Evolutionary conservation across 2,329 filamentous ascomycete genomes (phyloP), one percentile per base, ranked within the genome.

Genomic region (Calonectria naviculata): DNA sequence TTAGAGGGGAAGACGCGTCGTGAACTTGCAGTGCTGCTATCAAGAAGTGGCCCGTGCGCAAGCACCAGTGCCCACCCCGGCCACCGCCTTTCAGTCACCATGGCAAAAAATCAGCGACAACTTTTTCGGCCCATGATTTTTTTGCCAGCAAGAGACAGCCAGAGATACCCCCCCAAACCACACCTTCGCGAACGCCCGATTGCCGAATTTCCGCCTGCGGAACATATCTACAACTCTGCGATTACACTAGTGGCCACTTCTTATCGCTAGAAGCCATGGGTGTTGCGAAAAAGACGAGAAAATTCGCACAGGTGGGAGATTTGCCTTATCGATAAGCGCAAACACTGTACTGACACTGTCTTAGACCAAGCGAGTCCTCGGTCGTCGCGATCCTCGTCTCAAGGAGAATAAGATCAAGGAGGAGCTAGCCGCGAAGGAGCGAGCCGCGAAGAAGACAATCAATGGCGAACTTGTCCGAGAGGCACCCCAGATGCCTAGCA

Each of bases 281-380:
- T 85, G 91, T 95, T 77, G 91, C 92, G 74, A 98, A 97, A 87
- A 94, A 92, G 83, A 97, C 94, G 65, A 92, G 95, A 86, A 98
- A 98, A 87, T 98, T 98, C 83, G 96, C 92, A 61, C 86, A 89
- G 81, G 90, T 90, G 80, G 71, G 85, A 72, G 42, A 63, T 65
- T 58, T 4, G 28, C 19, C 68, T 74, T 78, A 78, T 81, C 74
- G 80, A 83, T 81, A 80, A 78, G 71, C 70, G 75, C 72, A 76
- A 78, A 76, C 19, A 49, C 70, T 74, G 52, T 42, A 42, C 75
- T 78, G 36, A 77, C 68, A 38, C 34, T 41, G 26, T 28, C 17
- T 52, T 67, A 90, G 84, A 91, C 95, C 80, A 97, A 98, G 87
- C 89, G 94, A 77, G 87, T 98, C 65, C 95, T 98, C 77, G 92